Evolutionary conservation across 163 green algal species (phyloP).

Genomic region (Scenedesmus sp.): DNA sequence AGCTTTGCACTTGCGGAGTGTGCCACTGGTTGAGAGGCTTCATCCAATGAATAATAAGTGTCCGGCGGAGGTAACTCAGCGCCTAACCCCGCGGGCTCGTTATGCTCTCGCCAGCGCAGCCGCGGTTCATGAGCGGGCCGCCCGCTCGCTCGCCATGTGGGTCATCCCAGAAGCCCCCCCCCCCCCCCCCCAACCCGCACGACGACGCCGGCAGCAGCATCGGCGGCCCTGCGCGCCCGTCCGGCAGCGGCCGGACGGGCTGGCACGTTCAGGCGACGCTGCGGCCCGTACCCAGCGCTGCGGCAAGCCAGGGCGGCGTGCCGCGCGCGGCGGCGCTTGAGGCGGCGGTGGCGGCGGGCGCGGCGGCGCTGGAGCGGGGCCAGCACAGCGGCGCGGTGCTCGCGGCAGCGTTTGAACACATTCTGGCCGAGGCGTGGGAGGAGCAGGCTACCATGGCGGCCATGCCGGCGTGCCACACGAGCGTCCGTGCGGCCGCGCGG

Average conservation of each 20-base stretch:
- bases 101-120: too few relatives aligned
- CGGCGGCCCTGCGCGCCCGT: not conserved
- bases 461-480: constrained; percentile 53
- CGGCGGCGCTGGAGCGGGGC: not conserved
- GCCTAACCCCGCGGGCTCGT: too few relatives aligned
- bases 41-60: too few relatives aligned
- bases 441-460: constrained; percentile 51
- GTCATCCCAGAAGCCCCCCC: too few relatives aligned
- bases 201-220: too few relatives aligned
- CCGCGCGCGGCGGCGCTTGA: not conserved
- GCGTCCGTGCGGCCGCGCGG: not conserved
- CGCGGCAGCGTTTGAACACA: constrained; percentile 21
- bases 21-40: too few relatives aligned
- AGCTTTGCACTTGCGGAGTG: too few relatives aligned
- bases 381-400: constrained; percentile 17
- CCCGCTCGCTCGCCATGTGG: too few relatives aligned
- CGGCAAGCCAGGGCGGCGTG: not conserved
- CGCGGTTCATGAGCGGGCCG: too few relatives aligned
- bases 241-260: not conserved
- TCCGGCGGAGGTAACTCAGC: too few relatives aligned
- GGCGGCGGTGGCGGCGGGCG: constrained; percentile 12
- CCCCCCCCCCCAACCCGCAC: too few relatives aligned
- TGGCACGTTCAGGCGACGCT: not conserved
- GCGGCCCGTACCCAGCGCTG: not conserved
- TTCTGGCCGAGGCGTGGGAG: constrained; percentile 44